These are phyloP conservation scores for Fusarium citri DNA, from an alignment of 2,329 filamentous ascomycete species.

Conservation along the genomic window DNA sequence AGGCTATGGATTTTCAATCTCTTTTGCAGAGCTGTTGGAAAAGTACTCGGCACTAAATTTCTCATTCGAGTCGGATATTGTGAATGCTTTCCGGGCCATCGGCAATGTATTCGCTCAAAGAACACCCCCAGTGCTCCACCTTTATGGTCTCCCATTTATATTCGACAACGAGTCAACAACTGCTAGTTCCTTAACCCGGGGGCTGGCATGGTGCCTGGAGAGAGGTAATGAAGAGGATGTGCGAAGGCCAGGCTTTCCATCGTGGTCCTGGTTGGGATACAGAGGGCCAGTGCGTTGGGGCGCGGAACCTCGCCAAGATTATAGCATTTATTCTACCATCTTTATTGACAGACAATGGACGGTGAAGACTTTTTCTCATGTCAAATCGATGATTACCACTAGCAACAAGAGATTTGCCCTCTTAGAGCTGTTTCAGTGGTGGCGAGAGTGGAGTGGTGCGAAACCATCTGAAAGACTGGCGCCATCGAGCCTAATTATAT, in stretches of 20 bases:
- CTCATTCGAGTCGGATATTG: background rate
- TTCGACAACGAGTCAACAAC: rapidly evolving
- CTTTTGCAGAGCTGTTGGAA: background rate
- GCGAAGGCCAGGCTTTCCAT: background rate
- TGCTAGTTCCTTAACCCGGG: rapidly evolving
- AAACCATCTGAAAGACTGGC: background rate
- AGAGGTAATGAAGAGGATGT: background rate
- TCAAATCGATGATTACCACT: background rate
- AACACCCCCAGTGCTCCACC: background rate
- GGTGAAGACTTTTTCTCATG: rapidly evolving
- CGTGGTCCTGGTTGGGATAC: background rate
- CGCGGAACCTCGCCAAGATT: no score
- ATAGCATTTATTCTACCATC: no score
- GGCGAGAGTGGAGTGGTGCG: background rate
- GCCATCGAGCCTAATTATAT: background rate
- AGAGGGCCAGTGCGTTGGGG: background rate
- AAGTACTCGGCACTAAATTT: background rate
- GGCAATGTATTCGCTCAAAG: background rate
- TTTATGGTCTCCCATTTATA: background rate
- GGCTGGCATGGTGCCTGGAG: background rate
- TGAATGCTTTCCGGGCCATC: background rate
- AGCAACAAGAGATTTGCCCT: background rate
- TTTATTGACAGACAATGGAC: background rate
- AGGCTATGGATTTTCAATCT: background rate
- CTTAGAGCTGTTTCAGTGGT: background rate